Percentiles rank a stretch among this genome's conserved stretches.
Conservation (phyloP, 2,329 filamentous ascomycete genomes). For the Chalara sp. region DNA sequence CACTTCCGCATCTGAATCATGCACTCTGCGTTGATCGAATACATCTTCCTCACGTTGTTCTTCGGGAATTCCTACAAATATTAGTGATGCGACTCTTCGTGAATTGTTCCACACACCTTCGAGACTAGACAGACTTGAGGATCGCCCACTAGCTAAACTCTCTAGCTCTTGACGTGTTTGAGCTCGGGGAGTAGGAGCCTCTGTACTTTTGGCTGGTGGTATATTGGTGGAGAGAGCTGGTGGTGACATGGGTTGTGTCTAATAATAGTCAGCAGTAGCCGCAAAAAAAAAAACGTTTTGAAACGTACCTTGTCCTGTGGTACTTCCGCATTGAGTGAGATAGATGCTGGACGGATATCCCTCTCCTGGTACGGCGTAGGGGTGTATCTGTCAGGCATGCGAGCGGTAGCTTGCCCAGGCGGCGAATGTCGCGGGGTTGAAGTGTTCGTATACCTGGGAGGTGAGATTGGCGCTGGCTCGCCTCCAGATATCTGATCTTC, state of each 20-base stretch:
- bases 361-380: constrained; percentile 24
- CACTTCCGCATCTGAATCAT: constrained; percentile 52
- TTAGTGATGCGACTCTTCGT: constrained; percentile 16
- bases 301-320: constrained; percentile 21
- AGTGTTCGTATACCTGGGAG: neutral
- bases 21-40: constrained; percentile 35
- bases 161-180: constrained; percentile 75
- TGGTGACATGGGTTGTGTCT: constrained; percentile 35
- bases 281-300: neutral
- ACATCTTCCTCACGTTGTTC: constrained; percentile 42
- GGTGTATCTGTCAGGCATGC: constrained; percentile 21
- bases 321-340: constrained; percentile 14
- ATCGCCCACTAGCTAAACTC: constrained; percentile 42
- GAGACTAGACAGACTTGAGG: constrained; percentile 64
- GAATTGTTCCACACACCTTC: constrained; percentile 51
- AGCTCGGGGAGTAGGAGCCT: constrained; percentile 71
- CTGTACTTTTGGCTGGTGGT: constrained; percentile 53
- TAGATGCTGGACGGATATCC: constrained; percentile 5
- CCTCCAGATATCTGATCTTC: constrained; percentile 1
- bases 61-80: constrained; percentile 30
- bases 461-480: neutral
- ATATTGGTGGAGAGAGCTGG: constrained; percentile 74
- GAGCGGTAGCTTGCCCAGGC: constrained; percentile 2
- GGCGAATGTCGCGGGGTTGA: neutral
- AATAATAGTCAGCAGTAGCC: constrained; percentile 6